These are phyloP conservation scores for Pseudogymnoascus pannorum DNA, from an alignment of 2,329 filamentous ascomycete genomes.

Conservation along the genomic window DNA sequence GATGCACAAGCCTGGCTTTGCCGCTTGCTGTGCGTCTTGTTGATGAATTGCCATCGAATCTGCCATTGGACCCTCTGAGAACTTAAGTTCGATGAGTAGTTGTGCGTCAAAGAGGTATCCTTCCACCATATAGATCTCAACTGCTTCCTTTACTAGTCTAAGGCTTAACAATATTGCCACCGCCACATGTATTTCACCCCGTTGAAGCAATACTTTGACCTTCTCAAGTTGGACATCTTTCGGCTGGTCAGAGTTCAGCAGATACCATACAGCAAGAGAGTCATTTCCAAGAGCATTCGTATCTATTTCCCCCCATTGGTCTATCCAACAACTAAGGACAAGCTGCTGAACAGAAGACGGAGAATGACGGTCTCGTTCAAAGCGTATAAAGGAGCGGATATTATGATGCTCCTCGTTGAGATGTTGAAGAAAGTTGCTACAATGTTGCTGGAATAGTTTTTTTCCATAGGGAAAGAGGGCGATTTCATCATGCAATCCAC, in stretches of 20 bases:
- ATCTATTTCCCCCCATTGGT: neutral
- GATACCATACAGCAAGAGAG: neutral
- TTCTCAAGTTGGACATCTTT: neutral
- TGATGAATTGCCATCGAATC: neutral
- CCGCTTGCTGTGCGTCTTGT: no score
- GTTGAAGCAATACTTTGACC: neutral
- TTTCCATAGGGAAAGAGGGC: neutral
- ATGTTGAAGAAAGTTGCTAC: neutral
- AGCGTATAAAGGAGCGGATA: neutral
- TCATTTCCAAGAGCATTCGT: neutral
- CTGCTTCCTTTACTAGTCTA: neutral
- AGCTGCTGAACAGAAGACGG: neutral
- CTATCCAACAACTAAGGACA: neutral
- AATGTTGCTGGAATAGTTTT: neutral
- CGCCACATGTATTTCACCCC: neutral
- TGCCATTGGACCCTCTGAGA: neutral
- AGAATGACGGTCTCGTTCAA: neutral
- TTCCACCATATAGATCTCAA: neutral
- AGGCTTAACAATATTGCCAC: neutral
- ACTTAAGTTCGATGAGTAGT: neutral
- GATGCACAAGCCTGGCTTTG: neutral
- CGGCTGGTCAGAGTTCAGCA: neutral
- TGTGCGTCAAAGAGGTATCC: neutral
- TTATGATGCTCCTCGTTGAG: neutral
- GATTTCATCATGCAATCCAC: neutral